Evolutionary conservation across 257 asterid species (phyloP).

Genomic region (Solanum acaule): DNA sequence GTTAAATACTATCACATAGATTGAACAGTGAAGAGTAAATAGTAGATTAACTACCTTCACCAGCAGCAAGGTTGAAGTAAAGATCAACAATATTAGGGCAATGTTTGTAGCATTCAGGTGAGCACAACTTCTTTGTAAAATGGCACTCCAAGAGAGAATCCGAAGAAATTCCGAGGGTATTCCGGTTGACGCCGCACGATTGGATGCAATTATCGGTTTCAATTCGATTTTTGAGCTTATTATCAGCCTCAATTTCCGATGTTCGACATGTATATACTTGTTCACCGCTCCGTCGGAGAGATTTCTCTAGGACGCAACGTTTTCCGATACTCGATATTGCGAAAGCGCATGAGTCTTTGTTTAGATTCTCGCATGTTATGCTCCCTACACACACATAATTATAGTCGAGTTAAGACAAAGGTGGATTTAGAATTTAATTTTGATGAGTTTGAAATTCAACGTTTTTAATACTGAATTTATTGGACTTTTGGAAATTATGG

Average conservation of each 20-base stretch:
- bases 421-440: background rate
- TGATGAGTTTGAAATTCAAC: rapidly evolving
- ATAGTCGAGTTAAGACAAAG: background rate
- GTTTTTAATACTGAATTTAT: background rate
- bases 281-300: constrained; percentile 28
- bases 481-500: background rate
- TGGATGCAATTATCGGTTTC: constrained; percentile 56
- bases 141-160: constrained; percentile 52
- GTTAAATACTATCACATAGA: background rate
- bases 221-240: constrained; percentile 23
- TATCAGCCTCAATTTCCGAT: constrained; percentile 56
- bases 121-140: constrained; percentile 53
- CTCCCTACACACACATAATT: constrained; percentile 16
- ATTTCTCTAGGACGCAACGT: constrained; percentile 69
- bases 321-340: constrained; percentile 54
- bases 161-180: constrained; percentile 68
- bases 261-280: constrained; percentile 42
- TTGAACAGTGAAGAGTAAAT: rapidly evolving
- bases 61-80: constrained; percentile 80
- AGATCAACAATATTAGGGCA: constrained; percentile 76
- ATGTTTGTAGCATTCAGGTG: constrained; percentile 39
- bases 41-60: constrained; percentile 37
- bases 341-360: constrained; percentile 40
- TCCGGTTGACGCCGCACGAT: constrained; percentile 57
- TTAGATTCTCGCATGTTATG: constrained; percentile 44